These are phyloP conservation scores for Ustilago tritici DNA, from an alignment of 1,284 basidiomycete species.

Conservation along the genomic window DNA sequence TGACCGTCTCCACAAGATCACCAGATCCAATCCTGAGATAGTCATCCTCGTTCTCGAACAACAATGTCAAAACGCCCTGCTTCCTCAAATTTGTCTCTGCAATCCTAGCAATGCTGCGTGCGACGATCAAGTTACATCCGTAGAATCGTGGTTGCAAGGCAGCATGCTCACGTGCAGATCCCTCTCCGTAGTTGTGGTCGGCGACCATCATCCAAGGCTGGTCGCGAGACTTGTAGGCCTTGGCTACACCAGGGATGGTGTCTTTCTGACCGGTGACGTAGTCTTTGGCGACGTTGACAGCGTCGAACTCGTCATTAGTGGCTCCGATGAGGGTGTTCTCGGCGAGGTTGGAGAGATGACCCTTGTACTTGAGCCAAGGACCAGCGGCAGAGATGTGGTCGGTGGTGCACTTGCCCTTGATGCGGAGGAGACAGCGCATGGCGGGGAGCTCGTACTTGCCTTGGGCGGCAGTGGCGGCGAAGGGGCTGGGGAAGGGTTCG, in stretches of 20 bases:
- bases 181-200: conserved; percentile 90
- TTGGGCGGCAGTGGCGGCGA: conserved; percentile 71
- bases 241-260: conserved; percentile 66
- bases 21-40: conserved; percentile 61
- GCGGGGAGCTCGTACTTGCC: conserved; percentile 79
- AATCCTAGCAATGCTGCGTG: conserved; percentile 76
- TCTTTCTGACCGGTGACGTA: conserved; percentile 49
- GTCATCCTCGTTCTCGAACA: conserved; percentile 68
- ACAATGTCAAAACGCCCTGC: conserved; percentile 68
- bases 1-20: conserved; percentile 66
- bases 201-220: conserved; percentile 89
- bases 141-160: conserved; percentile 97
- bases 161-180: conserved; percentile 97
- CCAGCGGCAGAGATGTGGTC: conserved; percentile 73
- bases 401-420: conserved; percentile 97
- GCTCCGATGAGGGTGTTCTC: conserved; percentile 81
- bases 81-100: conserved; percentile 74
- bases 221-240: conserved; percentile 61
- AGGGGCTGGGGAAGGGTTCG: conserved; percentile 86
- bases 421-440: conserved; percentile 81
- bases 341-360: conserved; percentile 93
- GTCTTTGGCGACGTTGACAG: conserved; percentile 71
- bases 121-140: conserved; percentile 74
- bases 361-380: conserved; percentile 93
- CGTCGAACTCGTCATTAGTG: conserved; percentile 70